phyloP scores from a whole-genome alignment of 495 filamentous ascomycete species.

The Lasiosphaeriaceae sp. region DNA sequence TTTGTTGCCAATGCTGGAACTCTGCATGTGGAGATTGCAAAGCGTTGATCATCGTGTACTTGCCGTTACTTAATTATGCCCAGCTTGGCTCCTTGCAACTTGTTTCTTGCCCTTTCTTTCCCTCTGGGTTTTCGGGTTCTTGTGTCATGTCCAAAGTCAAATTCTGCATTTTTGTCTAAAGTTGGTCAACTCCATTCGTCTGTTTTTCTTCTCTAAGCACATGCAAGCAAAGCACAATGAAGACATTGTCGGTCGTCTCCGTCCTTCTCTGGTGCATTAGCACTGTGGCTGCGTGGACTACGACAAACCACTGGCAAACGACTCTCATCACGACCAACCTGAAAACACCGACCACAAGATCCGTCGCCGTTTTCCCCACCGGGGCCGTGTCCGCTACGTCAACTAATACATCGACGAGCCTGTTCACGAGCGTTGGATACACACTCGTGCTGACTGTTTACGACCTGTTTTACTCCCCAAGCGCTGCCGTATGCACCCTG shows the following conservation, averaged over 20 bases:
- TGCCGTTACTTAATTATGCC: too few species aligned
- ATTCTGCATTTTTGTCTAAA: background rate
- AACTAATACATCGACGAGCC: conserved; percentile 3
- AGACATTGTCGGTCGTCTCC: background rate
- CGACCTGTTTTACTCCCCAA: conserved; percentile 1
- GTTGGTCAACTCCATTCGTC: too few species aligned
- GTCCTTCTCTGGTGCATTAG: background rate
- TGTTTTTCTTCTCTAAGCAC: too few species aligned
- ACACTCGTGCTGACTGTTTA: conserved; percentile 1
- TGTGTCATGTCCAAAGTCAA: background rate
- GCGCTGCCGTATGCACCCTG: background rate
- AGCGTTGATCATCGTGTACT: background rate
- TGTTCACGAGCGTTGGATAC: background rate
- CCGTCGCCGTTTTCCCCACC: conserved; percentile 2
- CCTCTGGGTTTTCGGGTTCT: too few species aligned
- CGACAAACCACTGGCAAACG: conserved; percentile 2
- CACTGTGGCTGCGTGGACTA: background rate
- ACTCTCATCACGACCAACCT: background rate
- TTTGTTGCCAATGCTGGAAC: background rate
- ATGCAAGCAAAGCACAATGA: background rate
- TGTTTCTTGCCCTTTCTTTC: too few species aligned
- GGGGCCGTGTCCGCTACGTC: background rate
- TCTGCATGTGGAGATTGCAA: background rate
- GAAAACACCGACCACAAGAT: background rate
- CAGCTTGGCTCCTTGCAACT: too few species aligned